Evolutionary conservation across 2,329 filamentous ascomycete species (phyloP).

Genomic region (Chrysoporthe cubensis): DNA sequence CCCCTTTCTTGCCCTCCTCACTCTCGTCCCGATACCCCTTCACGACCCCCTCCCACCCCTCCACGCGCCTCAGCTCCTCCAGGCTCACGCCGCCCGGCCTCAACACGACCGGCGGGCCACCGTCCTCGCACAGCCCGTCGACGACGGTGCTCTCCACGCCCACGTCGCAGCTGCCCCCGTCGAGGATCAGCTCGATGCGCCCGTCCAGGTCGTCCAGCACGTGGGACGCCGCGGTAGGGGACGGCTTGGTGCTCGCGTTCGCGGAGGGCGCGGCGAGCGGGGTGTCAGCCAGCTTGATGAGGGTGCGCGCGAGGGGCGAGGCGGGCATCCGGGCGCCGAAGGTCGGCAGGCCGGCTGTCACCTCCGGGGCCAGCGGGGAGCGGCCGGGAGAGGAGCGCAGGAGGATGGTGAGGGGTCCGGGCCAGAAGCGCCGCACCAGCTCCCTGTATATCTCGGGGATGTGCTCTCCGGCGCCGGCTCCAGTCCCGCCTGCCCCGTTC

Average conservation of each 20-base stretch:
- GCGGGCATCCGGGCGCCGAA: constrained; percentile 92
- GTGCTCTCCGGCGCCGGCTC: constrained; percentile 36
- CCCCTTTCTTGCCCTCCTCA: constrained; percentile 50
- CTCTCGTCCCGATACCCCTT: constrained; percentile 80
- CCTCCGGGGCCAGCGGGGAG: constrained; percentile 81
- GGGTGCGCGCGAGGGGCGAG: constrained; percentile 79
- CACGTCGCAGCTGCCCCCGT: constrained; percentile 84
- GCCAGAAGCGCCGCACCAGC: constrained; percentile 87
- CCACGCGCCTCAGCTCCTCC: constrained; percentile 72
- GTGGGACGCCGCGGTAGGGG: constrained; percentile 87
- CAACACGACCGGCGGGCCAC: constrained; percentile 74
- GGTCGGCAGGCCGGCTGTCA: constrained; percentile 81
- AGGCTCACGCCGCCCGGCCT: constrained; percentile 86
- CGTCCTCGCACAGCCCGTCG: constrained; percentile 73
- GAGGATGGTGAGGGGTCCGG: constrained; percentile 89
- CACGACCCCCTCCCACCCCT: constrained; percentile 79
- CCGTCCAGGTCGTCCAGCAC: constrained; percentile 84
- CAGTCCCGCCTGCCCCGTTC: constrained; percentile 26
- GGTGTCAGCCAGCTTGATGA: constrained; percentile 78
- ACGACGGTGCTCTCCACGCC: constrained; percentile 98
- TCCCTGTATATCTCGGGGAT: constrained; percentile 78
- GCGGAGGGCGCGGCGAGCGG: constrained; percentile 92
- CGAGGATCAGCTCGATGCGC: constrained; percentile 82
- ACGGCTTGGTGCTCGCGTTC: constrained; percentile 92
- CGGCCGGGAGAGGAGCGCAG: constrained; percentile 74